Evolutionary conservation across 2,329 filamentous ascomycete genomes (phyloP).

Genomic region (Whalleya microplaca): DNA sequence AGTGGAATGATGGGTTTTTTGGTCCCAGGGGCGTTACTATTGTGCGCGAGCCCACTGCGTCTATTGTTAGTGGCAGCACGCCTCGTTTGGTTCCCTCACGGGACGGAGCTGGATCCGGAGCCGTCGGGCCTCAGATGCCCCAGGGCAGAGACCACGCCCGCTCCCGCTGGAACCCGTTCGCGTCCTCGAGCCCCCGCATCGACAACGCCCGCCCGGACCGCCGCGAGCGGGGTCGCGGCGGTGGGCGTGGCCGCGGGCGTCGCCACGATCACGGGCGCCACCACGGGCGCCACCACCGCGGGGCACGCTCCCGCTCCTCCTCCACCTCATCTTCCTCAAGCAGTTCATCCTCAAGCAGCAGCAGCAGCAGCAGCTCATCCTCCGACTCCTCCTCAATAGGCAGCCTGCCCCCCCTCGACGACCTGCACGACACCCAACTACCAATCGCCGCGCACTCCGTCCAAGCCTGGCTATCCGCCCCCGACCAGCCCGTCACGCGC

Average conservation of each 20-base stretch:
- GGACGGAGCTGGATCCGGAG: background rate
- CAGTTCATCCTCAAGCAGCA: constrained; percentile 42
- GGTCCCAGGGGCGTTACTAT: constrained; percentile 52
- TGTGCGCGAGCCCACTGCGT: background rate
- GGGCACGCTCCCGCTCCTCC: constrained; percentile 8
- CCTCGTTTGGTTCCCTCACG: background rate
- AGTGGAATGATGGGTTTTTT: constrained; percentile 65
- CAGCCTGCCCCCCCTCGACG: constrained; percentile 58
- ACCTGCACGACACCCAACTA: constrained; percentile 53
- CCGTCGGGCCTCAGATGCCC: background rate
- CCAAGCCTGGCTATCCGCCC: constrained; percentile 52
- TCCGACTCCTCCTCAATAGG: constrained; percentile 47
- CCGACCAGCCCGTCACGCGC: constrained; percentile 53
- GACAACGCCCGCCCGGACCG: background rate
- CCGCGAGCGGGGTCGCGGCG: background rate
- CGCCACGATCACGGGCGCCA: constrained; percentile 9
- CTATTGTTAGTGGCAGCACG: background rate
- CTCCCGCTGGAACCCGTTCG: background rate
- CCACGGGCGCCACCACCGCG: constrained; percentile 3
- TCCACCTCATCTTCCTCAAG: constrained; percentile 42
- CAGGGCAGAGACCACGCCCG: background rate
- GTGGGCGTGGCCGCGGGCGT: constrained; percentile 8
- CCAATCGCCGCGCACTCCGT: constrained; percentile 50
- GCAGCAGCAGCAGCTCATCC: constrained; percentile 40
- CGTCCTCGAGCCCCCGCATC: background rate